Evolutionary conservation across 345 rosid genomes (phyloP).

Genomic region (Citrus hindsii): DNA sequence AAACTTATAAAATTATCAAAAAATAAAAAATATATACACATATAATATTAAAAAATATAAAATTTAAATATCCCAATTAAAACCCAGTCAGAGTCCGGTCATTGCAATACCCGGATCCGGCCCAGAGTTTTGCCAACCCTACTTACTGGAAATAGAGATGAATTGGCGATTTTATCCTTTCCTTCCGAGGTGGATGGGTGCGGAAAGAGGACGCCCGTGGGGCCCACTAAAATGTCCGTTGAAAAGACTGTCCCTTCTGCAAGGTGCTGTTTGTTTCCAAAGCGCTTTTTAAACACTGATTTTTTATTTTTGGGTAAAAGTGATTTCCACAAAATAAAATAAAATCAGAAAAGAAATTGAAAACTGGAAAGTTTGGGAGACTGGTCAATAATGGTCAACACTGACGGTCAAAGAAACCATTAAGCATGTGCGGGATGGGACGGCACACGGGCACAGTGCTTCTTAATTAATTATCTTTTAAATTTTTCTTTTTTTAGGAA

Average conservation of each 20-base stretch:
- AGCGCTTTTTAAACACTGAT: background rate
- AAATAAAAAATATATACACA: no score
- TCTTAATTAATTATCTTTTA: background rate
- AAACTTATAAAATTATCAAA: no score
- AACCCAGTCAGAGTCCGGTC: rapidly evolving
- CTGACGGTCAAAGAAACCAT: background rate
- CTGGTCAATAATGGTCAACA: conserved; percentile 4
- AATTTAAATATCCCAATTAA: rapidly evolving
- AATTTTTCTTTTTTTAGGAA: background rate
- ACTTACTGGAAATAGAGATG: background rate
- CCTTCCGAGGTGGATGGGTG: no score
- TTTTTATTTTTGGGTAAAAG: no score
- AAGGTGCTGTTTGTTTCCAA: background rate
- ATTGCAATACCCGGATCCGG: no score
- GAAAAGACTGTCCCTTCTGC: conserved; percentile 6
- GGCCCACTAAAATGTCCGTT: background rate
- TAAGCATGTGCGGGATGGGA: background rate
- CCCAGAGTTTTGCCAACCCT: rapidly evolving
- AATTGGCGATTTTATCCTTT: background rate
- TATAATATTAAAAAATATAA: no score
- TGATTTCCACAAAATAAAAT: no score
- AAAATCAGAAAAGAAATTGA: background rate
- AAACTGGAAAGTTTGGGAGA: background rate
- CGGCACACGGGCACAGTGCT: background rate
- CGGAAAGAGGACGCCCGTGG: no score